These are phyloP conservation scores for Penicillium nordicum DNA, from an alignment of 2,329 filamentous ascomycete species.

Conservation along the genomic window DNA sequence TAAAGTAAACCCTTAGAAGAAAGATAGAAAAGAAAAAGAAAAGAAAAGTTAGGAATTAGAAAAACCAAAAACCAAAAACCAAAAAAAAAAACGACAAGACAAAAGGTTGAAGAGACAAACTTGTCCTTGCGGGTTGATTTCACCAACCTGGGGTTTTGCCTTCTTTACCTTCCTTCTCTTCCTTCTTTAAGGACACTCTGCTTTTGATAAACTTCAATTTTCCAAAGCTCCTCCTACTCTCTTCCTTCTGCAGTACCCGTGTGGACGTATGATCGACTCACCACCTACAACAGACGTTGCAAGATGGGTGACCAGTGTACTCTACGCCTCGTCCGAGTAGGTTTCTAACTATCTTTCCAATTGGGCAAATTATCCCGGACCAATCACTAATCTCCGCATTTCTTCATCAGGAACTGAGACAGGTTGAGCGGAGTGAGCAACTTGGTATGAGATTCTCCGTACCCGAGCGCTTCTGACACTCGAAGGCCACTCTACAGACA, in stretches of 20 bases:
- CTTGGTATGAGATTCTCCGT: slow-evolving; percentile 6
- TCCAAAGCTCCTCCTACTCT: not conserved
- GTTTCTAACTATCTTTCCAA: not conserved
- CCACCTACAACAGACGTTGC: not conserved
- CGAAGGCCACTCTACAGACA: not conserved
- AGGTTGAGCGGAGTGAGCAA: slow-evolving; percentile 12
- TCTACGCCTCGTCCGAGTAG: slow-evolving; percentile 17
- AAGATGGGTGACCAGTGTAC: slow-evolving; percentile 16
- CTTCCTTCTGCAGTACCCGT: no score
- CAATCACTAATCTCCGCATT: not conserved
- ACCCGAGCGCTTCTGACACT: not conserved
- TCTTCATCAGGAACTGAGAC: slow-evolving; percentile 12
- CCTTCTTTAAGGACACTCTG: not conserved
- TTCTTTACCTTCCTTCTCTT: not conserved
- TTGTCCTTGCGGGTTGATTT: not conserved
- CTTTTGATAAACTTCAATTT: no score
- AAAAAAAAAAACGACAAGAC: not conserved
- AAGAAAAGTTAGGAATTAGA: not conserved
- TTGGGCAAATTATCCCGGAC: not conserved
- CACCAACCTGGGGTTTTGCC: not conserved
- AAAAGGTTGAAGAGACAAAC: not conserved
- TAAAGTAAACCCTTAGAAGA: not conserved
- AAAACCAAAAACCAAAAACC: not conserved
- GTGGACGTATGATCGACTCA: not conserved
- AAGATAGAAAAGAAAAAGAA: not conserved